Percentiles rank a stretch among this genome's conserved stretches.
Evolutionary conservation across 352 stramenopile genomes (phyloP).

Genomic region (Albugo laibachii): DNA sequence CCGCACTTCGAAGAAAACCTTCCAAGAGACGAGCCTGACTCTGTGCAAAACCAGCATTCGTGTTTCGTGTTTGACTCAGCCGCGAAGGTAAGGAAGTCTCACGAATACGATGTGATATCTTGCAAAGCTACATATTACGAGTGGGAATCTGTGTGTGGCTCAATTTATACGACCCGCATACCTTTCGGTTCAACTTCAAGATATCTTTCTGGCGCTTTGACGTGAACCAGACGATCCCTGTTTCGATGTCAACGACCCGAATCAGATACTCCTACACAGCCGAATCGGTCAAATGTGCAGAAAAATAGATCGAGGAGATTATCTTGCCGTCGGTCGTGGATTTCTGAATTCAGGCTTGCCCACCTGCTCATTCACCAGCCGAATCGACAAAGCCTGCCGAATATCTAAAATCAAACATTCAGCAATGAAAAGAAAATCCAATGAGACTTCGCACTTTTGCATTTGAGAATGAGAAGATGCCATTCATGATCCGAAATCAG

Average conservation of each 20-base stretch:
- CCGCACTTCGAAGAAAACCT: constrained; percentile 49
- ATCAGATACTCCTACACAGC: constrained; percentile 57
- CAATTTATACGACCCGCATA: constrained; percentile 8
- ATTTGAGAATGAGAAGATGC: constrained; percentile 63
- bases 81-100: constrained; percentile 54
- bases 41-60: constrained; percentile 29
- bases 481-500: constrained; percentile 78
- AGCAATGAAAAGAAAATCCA: background rate
- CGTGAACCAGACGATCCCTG: constrained; percentile 68
- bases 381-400: constrained; percentile 58
- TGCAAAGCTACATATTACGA: constrained; percentile 21
- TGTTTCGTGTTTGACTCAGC: constrained; percentile 29
- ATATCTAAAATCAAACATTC: constrained; percentile 16
- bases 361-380: constrained; percentile 16
- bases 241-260: constrained; percentile 68
- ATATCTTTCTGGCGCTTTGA: constrained; percentile 65
- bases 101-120: constrained; percentile 37
- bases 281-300: background rate
- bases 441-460: constrained; percentile 24
- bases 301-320: background rate
- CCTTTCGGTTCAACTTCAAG: constrained; percentile 67
- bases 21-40: constrained; percentile 55
- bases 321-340: background rate
- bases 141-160: background rate
- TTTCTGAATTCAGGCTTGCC: no score